Evolutionary conservation across 768 basidiomycete species (phyloP).

Genomic region (Sutorius australiensis): DNA sequence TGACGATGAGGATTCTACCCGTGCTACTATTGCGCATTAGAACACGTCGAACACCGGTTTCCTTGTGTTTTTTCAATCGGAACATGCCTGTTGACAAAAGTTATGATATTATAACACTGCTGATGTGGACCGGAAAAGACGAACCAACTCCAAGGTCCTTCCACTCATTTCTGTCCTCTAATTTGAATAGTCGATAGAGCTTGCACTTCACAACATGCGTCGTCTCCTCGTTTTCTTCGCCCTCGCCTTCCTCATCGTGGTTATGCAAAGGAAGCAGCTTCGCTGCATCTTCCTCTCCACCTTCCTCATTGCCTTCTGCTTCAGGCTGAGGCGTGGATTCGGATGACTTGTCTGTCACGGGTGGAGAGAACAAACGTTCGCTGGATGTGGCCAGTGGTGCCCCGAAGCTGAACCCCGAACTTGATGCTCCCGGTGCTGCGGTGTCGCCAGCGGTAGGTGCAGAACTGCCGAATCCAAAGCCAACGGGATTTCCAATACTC

Average conservation of each 20-base stretch:
- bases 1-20: conserved; percentile 70
- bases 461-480: conserved; percentile 45
- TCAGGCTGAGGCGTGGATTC: conserved; percentile 32
- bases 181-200: conserved; percentile 56
- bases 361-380: conserved; percentile 26
- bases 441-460: conserved; percentile 19
- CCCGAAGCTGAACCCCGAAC: conserved; percentile 25
- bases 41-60: conserved; percentile 52
- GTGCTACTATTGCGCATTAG: conserved; percentile 71
- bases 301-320: conserved; percentile 20
- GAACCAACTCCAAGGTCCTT: conserved; percentile 63
- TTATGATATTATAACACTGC: not conserved
- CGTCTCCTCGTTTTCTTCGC: conserved; percentile 79
- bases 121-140: conserved; percentile 20
- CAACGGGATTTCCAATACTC: conserved; percentile 61
- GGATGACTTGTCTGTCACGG: conserved; percentile 26
- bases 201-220: conserved; percentile 55
- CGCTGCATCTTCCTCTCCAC: conserved; percentile 29
- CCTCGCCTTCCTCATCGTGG: conserved; percentile 71
- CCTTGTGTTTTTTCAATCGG: conserved; percentile 72
- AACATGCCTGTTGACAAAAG: conserved; percentile 48
- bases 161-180: conserved; percentile 51
- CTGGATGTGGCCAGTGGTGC: conserved; percentile 16
- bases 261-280: conserved; percentile 26
- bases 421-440: conserved; percentile 8